These are phyloP conservation scores for Neurospora sp. DNA, from an alignment of 495 filamentous ascomycete species.

Conservation along the genomic window DNA sequence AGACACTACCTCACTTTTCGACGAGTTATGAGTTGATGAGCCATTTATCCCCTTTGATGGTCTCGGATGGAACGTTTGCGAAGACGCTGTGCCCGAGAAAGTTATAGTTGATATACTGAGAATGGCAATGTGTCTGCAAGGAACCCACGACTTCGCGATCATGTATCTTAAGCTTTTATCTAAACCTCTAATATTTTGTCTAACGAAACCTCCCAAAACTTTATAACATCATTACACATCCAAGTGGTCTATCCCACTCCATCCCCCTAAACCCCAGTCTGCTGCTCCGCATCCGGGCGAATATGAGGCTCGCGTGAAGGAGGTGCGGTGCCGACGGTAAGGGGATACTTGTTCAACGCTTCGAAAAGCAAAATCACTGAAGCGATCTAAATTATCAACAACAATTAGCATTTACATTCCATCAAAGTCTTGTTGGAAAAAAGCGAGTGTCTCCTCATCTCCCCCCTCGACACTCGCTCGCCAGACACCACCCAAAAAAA, in stretches of 20 bases:
- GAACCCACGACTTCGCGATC: no score
- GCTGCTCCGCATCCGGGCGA: neutral
- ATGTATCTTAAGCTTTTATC: no score
- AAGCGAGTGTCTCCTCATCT: neutral
- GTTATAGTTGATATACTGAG: no score
- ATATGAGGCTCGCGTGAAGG: neutral
- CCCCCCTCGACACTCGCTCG: no score
- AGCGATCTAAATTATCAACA: conserved; percentile 29
- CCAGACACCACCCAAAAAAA: no score
- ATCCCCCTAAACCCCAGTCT: neutral
- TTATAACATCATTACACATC: neutral
- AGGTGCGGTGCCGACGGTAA: conserved; percentile 24
- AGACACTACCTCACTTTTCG: no score
- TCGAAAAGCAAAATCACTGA: conserved; percentile 58
- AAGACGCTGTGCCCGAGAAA: no score
- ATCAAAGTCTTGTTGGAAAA: neutral
- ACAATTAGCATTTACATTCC: neutral
- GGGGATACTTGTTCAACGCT: conserved; percentile 49
- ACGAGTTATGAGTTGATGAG: no score
- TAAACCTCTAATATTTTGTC: neutral
- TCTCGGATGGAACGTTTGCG: no score
- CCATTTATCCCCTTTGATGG: no score
- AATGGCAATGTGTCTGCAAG: no score
- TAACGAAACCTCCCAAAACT: neutral
- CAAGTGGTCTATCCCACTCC: neutral